Conservation (phyloP, 2,329 filamentous ascomycete species). For the Acrocalymma vagum region DNA sequence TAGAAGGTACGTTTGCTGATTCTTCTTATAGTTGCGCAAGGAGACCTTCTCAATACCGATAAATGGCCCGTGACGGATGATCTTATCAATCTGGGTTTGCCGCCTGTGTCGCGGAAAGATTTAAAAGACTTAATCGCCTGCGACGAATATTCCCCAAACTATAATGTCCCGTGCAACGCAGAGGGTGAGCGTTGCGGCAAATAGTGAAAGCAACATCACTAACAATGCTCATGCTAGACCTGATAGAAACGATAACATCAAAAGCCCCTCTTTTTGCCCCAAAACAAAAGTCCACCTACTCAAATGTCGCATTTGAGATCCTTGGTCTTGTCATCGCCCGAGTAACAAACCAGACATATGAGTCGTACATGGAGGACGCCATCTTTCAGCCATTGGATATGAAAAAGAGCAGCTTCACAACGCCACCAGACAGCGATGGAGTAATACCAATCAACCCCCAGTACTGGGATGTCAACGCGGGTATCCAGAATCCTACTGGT, state of each 20-base stretch:
- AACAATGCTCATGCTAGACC: slow-evolving; percentile 27
- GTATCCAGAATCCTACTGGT: slow-evolving; percentile 54
- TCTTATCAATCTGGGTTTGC: slow-evolving; percentile 38
- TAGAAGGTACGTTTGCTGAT: slow-evolving; percentile 35
- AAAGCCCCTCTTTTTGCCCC: slow-evolving; percentile 50
- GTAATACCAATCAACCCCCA: slow-evolving; percentile 47
- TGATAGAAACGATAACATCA: slow-evolving; percentile 40
- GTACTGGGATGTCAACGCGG: slow-evolving; percentile 53
- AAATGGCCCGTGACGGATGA: slow-evolving; percentile 8
- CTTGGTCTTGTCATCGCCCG: slow-evolving; percentile 52
- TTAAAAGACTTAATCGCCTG: slow-evolving; percentile 45
- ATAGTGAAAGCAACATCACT: slow-evolving; percentile 2
- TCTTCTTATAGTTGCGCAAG: slow-evolving; percentile 34
- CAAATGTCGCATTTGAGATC: slow-evolving; percentile 52
- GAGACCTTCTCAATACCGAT: slow-evolving; percentile 34
- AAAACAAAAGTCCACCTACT: slow-evolving; percentile 53
- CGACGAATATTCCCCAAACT: slow-evolving; percentile 43
- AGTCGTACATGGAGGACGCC: slow-evolving; percentile 46
- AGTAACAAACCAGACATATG: slow-evolving; percentile 46
- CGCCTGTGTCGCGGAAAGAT: slow-evolving; percentile 40
- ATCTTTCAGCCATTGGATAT: slow-evolving; percentile 50
- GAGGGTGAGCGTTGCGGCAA: slow-evolving; percentile 17
- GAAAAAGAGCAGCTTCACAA: slow-evolving; percentile 35
- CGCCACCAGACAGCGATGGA: slow-evolving; percentile 44
- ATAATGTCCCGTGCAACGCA: slow-evolving; percentile 36